A percentile compares a stretch with the other conserved stretches of the same genome.
These are phyloP conservation scores for Hemileccinum rubropunctum DNA, from an alignment of 768 basidiomycete genomes.

Conservation along the genomic window DNA sequence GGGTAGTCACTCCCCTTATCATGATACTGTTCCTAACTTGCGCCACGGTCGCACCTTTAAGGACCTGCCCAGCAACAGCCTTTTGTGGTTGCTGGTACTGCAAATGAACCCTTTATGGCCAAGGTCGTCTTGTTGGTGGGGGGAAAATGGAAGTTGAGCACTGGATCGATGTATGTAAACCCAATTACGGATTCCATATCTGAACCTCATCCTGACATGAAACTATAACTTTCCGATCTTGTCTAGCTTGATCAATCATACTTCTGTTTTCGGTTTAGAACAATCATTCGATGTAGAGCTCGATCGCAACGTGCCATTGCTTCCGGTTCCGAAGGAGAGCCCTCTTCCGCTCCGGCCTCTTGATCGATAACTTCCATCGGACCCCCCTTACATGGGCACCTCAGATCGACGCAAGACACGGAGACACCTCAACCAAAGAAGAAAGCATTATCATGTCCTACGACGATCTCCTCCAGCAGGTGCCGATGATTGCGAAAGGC, in stretches of 20 bases:
- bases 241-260: slow-evolving; percentile 41
- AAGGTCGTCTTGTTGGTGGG: slow-evolving; percentile 37
- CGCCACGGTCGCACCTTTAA: slow-evolving; percentile 38
- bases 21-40: slow-evolving; percentile 36
- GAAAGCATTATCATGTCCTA: slow-evolving; percentile 23
- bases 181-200: neutral
- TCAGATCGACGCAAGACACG: neutral
- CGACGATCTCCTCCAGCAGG: slow-evolving; percentile 36
- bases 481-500: slow-evolving; percentile 47
- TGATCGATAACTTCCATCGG: neutral
- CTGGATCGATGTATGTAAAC: slow-evolving; percentile 46
- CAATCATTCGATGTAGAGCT: slow-evolving; percentile 52
- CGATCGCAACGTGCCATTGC: slow-evolving; percentile 40
- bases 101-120: slow-evolving; percentile 46
- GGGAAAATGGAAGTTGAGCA: slow-evolving; percentile 48
- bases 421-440: slow-evolving; percentile 7
- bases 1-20: slow-evolving; percentile 28
- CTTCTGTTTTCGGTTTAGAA: slow-evolving; percentile 44
- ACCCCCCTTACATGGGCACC: neutral
- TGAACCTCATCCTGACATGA: too few relatives aligned
- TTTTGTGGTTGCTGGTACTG: slow-evolving; percentile 39
- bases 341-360: slow-evolving; percentile 24
- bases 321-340: slow-evolving; percentile 24
- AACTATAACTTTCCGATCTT: neutral
- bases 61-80: slow-evolving; percentile 35